phyloP scores from a whole-genome alignment of 2,329 filamentous ascomycete genomes.

The Phialophora chinensis region DNA sequence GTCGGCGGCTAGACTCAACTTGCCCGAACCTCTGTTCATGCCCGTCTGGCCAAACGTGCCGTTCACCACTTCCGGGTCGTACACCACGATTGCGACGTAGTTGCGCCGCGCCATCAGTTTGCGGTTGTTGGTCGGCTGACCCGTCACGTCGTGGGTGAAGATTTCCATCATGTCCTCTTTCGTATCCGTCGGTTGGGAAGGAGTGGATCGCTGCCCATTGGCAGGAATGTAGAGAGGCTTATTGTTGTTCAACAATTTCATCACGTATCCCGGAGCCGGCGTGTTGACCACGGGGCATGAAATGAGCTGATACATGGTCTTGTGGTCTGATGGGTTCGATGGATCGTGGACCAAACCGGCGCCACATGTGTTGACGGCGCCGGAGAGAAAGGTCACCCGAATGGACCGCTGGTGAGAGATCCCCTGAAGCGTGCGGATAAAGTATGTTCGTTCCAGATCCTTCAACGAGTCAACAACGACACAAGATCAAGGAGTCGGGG shows the following conservation, averaged over 20 bases:
- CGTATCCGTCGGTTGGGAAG: constrained; percentile 77
- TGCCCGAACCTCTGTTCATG: constrained; percentile 54
- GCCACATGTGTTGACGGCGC: constrained; percentile 85
- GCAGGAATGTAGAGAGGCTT: constrained; percentile 87
- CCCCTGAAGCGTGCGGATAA: constrained; percentile 93
- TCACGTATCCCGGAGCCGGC: constrained; percentile 80
- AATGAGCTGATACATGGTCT: constrained; percentile 99
- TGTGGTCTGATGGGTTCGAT: constrained; percentile 87
- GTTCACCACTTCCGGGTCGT: constrained; percentile 80
- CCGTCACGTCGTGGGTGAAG: constrained; percentile 90
- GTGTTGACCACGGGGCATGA: constrained; percentile 90
- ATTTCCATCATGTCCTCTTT: constrained; percentile 99
- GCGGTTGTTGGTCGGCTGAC: constrained; percentile 80
- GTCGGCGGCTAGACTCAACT: constrained; percentile 87
- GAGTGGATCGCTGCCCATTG: constrained; percentile 76
- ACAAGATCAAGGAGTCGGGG: neutral
- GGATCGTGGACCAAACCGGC: constrained; percentile 95
- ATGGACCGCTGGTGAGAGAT: constrained; percentile 95
- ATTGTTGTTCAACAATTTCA: constrained; percentile 87
- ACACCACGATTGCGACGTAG: constrained; percentile 91
- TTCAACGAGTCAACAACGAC: constrained; percentile 42
- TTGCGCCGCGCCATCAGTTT: constrained; percentile 93
- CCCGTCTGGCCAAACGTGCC: constrained; percentile 50
- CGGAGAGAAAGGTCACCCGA: constrained; percentile 95
- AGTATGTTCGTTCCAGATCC: constrained; percentile 93